These are phyloP conservation scores for Babesia gibsoni DNA, from an alignment of 169 alveolate genomes.

Conservation along the genomic window DNA sequence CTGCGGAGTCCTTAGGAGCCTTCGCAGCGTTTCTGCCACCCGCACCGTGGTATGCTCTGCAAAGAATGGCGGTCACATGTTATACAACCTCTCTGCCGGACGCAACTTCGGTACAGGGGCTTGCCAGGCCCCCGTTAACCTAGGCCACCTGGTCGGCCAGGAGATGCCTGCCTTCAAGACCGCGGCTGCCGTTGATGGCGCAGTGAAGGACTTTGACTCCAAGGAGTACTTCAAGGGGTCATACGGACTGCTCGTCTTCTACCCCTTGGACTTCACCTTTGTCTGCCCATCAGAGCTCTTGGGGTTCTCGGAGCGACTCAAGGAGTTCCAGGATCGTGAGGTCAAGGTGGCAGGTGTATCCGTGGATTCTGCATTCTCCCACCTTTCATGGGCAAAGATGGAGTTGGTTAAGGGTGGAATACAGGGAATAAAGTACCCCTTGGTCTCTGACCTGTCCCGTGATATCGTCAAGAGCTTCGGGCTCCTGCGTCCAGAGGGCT, in stretches of 20 bases:
- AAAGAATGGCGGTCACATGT: not conserved
- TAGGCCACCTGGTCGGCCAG: conserved; percentile 55
- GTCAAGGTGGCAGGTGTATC: conserved; percentile 75
- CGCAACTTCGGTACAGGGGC: conserved; percentile 13
- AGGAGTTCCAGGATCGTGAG: conserved; percentile 65
- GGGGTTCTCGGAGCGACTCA: conserved; percentile 69
- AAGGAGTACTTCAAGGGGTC: conserved; percentile 63
- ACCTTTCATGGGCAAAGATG: conserved; percentile 75
- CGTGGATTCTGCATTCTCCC: conserved; percentile 76
- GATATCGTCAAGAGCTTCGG: conserved; percentile 70
- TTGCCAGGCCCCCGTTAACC: not conserved
- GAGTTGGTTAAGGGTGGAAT: conserved; percentile 73
- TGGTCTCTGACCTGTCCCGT: conserved; percentile 72
- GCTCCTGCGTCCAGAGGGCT: conserved; percentile 67
- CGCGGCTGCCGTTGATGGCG: conserved; percentile 63
- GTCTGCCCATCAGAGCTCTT: conserved; percentile 80
- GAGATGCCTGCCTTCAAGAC: conserved; percentile 66
- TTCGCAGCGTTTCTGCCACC: not conserved
- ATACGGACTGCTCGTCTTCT: conserved; percentile 70
- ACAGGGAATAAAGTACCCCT: conserved; percentile 68
- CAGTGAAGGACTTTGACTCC: conserved; percentile 59
- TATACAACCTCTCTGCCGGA: not conserved
- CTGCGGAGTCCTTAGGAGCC: not conserved
- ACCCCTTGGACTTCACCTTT: conserved; percentile 77
- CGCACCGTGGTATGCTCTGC: not conserved